Conservation (phyloP, 805 yeast genomes). For the Candida odintsovae region DNA sequence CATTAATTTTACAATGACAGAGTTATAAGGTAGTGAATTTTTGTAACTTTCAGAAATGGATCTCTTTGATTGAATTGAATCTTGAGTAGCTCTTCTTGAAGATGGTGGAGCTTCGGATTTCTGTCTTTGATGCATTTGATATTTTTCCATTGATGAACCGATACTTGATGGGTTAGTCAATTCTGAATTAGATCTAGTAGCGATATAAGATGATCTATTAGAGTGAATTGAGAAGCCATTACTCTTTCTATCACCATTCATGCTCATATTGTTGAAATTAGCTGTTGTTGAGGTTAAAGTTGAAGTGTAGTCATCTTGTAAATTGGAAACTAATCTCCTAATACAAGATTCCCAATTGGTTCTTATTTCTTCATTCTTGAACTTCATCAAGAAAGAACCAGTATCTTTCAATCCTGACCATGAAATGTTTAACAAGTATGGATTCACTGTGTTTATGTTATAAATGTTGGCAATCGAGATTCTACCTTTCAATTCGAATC, state of each 20-base stretch:
- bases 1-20: conserved; percentile 34
- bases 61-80: conserved; percentile 26
- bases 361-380: conserved; percentile 77
- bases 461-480: conserved; percentile 69
- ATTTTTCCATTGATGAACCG: conserved; percentile 4
- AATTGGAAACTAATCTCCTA: conserved; percentile 35
- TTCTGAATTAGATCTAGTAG: conserved; percentile 19
- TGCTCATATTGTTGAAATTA: conserved; percentile 12
- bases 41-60: conserved; percentile 36
- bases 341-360: conserved; percentile 76
- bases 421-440: conserved; percentile 57
- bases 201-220: conserved; percentile 21
- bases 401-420: conserved; percentile 87
- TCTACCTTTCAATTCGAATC: conserved; percentile 69
- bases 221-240: conserved; percentile 22
- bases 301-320: conserved; percentile 23
- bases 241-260: conserved; percentile 21
- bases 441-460: conserved; percentile 37
- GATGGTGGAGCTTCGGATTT: conserved; percentile 20
- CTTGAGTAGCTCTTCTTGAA: conserved; percentile 21
- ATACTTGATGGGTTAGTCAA: conserved; percentile 8
- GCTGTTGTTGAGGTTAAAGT: conserved; percentile 1
- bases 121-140: conserved; percentile 19
- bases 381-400: conserved; percentile 78
- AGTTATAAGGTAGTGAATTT: conserved; percentile 31